A percentile compares a stretch with the other conserved stretches of the same genome.
Conservation (phyloP, 768 basidiomycete genomes). For the Serendipita sp. region DNA sequence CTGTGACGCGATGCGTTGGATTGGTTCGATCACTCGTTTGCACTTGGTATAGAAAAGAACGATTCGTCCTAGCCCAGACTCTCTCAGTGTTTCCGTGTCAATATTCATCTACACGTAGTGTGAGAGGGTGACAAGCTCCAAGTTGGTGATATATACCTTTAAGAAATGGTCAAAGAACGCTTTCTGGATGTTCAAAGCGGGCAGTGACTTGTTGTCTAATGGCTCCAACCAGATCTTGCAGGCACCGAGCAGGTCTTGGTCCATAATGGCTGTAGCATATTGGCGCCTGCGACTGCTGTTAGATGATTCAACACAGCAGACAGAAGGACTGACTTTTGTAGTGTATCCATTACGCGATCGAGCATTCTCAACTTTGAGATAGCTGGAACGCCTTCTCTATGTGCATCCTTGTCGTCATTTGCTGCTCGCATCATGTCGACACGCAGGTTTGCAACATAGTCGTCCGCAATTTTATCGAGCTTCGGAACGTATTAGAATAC, state of each 20-base stretch:
- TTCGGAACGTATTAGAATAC: slow-evolving; percentile 11
- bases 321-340: slow-evolving; percentile 66
- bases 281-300: slow-evolving; percentile 38
- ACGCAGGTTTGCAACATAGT: slow-evolving; percentile 76
- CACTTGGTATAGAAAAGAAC: slow-evolving; percentile 93
- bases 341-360: slow-evolving; percentile 77
- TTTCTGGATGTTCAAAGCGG: slow-evolving; percentile 88
- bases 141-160: slow-evolving; percentile 24
- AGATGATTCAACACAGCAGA: neutral
- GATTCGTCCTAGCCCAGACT: slow-evolving; percentile 76
- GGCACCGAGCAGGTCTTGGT: slow-evolving; percentile 85
- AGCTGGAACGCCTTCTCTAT: slow-evolving; percentile 66
- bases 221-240: slow-evolving; percentile 89
- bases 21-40: slow-evolving; percentile 70
- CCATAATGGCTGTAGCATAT: slow-evolving; percentile 80
- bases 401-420: slow-evolving; percentile 66
- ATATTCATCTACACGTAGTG: slow-evolving; percentile 53
- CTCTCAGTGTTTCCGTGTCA: slow-evolving; percentile 77
- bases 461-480: slow-evolving; percentile 75
- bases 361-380: slow-evolving; percentile 69
- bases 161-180: slow-evolving; percentile 71
- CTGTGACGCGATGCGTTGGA: slow-evolving; percentile 64
- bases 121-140: neutral
- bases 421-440: slow-evolving; percentile 79
- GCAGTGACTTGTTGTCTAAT: slow-evolving; percentile 78